Evolutionary conservation across 1,284 basidiomycete genomes (phyloP).

Genomic region (Schizophyllum amplum): DNA sequence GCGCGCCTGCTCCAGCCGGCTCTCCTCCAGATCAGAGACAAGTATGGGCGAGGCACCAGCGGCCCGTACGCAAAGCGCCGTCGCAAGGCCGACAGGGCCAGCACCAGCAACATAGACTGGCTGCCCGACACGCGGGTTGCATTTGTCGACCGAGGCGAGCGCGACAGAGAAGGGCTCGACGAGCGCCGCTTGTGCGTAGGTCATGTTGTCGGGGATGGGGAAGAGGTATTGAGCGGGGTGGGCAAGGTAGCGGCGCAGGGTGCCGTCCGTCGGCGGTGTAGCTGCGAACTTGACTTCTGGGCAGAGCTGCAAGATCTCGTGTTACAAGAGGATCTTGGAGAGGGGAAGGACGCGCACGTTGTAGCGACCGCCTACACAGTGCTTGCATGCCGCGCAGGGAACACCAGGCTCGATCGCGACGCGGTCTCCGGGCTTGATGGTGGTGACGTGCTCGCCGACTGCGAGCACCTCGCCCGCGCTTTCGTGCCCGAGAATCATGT

Average conservation of each 20-base stretch:
- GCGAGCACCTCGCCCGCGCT: slow-evolving; percentile 23
- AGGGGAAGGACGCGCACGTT: neutral
- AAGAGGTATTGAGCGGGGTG: slow-evolving; percentile 71
- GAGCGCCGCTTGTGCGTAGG: slow-evolving; percentile 81
- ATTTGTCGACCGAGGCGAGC: slow-evolving; percentile 82
- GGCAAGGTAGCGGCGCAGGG: slow-evolving; percentile 75
- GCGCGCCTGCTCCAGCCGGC: slow-evolving; percentile 76
- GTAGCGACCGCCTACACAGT: slow-evolving; percentile 11
- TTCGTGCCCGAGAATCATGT: slow-evolving; percentile 26
- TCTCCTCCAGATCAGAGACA: slow-evolving; percentile 76
- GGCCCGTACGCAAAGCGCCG: slow-evolving; percentile 88
- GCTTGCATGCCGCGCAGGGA: slow-evolving; percentile 11
- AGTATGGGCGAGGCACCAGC: slow-evolving; percentile 77
- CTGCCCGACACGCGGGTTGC: slow-evolving; percentile 64
- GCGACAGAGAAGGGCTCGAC: slow-evolving; percentile 95
- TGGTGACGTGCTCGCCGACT: slow-evolving; percentile 20
- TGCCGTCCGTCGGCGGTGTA: slow-evolving; percentile 87
- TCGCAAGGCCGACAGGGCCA: slow-evolving; percentile 90
- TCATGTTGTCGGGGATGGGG: slow-evolving; percentile 63
- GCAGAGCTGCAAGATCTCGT: slow-evolving; percentile 45
- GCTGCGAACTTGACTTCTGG: slow-evolving; percentile 79
- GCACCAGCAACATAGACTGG: slow-evolving; percentile 80
- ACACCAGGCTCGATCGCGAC: slow-evolving; percentile 11
- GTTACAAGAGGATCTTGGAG: neutral
- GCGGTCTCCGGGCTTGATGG: slow-evolving; percentile 22